Conservation (phyloP, 208 protist genomes). For the Balamuthia mandrillaris region DNA sequence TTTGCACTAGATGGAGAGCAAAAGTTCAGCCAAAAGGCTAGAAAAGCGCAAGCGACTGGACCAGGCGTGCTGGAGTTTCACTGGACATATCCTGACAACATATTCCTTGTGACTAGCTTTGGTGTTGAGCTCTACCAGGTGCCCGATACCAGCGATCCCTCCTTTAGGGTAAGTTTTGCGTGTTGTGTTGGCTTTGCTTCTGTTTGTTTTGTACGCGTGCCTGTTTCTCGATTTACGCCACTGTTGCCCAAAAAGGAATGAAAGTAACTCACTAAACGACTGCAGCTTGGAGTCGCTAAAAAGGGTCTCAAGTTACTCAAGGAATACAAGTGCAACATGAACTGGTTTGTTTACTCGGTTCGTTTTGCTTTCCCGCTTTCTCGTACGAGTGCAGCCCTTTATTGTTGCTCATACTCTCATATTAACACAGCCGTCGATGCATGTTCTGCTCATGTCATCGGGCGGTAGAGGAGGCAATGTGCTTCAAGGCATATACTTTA, state of each 20-base stretch:
- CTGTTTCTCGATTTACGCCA: no score
- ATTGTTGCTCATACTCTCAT: neutral
- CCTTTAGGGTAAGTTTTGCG: no score
- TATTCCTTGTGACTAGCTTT: neutral
- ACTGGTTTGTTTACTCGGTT: neutral
- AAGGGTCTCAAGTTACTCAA: neutral
- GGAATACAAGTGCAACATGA: neutral
- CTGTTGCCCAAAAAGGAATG: no score
- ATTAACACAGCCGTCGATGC: neutral
- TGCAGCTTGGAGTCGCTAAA: neutral
- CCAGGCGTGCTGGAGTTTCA: neutral
- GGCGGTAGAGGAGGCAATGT: neutral
- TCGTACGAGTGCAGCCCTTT: neutral
- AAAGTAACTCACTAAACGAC: no score
- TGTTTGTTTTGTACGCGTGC: no score
- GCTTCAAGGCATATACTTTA: neutral
- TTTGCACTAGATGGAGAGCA: no score
- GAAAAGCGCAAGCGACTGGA: neutral
- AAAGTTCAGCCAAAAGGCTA: no score
- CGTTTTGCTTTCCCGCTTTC: neutral
- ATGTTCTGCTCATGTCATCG: neutral
- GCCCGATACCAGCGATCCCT: neutral
- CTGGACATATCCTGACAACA: neutral
- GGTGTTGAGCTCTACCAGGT: slow-evolving; percentile 13
- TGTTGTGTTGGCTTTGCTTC: no score